Evolutionary conservation across 371 early-diverging fungal species (phyloP).

Genomic region (Encephalitozoon intestinalis): DNA sequence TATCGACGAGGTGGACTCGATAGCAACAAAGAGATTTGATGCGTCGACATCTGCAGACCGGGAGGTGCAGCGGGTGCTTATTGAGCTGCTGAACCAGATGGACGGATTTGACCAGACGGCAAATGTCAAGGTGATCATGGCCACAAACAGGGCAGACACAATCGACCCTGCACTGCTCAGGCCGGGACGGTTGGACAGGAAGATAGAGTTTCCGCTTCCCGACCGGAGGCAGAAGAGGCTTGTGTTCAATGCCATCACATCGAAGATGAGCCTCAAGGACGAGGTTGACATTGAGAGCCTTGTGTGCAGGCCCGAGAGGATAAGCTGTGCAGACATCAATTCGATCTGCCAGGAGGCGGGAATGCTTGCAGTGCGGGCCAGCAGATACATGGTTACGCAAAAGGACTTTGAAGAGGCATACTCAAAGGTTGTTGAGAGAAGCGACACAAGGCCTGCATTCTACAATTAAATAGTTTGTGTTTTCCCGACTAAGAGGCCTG

Average conservation of each 20-base stretch:
- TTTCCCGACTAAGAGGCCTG: neutral
- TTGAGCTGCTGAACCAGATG: conserved; percentile 98
- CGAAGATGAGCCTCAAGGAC: conserved; percentile 92
- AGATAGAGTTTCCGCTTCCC: conserved; percentile 80
- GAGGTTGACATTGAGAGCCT: conserved; percentile 97
- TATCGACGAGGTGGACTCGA: conserved; percentile 94
- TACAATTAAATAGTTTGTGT: conserved; percentile 48
- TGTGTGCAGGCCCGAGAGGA: conserved; percentile 89
- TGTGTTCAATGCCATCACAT: conserved; percentile 86
- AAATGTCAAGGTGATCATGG: conserved; percentile 98
- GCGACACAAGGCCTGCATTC: conserved; percentile 50
- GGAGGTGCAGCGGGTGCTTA: conserved; percentile 95
- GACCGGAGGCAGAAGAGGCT: conserved; percentile 96
- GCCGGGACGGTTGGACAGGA: conserved; percentile 91
- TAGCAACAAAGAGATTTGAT: conserved; percentile 96
- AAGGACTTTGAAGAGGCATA: conserved; percentile 91
- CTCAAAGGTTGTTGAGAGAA: conserved; percentile 55
- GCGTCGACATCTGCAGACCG: conserved; percentile 98
- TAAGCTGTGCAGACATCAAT: conserved; percentile 96
- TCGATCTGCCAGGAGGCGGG: conserved; percentile 98
- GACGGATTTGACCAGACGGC: conserved; percentile 97
- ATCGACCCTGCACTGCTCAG: conserved; percentile 88
- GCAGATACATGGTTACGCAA: conserved; percentile 87
- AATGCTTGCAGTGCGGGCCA: conserved; percentile 92
- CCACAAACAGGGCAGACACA: conserved; percentile 95